Evolutionary conservation across 768 basidiomycete species (phyloP), one percentile per base, ranked within the genome.

Genomic region (Coprinellus aureogranulatus): DNA sequence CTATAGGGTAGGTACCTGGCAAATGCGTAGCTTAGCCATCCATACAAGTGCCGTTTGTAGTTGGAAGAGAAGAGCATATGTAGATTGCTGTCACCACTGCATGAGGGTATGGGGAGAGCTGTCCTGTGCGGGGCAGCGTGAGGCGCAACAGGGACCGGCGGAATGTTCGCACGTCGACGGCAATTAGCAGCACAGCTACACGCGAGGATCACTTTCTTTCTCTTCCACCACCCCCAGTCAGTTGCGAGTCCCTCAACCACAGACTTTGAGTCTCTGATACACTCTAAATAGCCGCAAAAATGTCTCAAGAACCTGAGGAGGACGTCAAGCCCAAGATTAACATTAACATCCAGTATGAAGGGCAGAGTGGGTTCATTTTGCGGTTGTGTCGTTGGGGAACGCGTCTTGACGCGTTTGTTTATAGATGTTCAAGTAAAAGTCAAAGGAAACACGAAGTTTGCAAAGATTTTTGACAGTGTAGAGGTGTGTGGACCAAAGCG

Each of bases 21-120:
- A 65, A 92, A 93, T 0, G 90, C 90, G 65, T 93, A 93, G 61
- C 85, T 86, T 57, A 92, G 75, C 91, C 91, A 93, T 45, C 91
- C 91, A 51, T 81, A 76, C 5, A 91, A 76, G 45, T 78, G 76
- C 64, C 71, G 75, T 54, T 69, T 71, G 62, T 78, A 79, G 54
- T 62, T 63, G 44, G 53, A 52, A n/a, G 31, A 37, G 50, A 52
- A 52, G 30, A 52, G n/a, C 50, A 52, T 52, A 39, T 9, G 37
- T 39, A 39, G 10, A 9, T 18, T 9, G 37, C 18, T 39, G n/a
- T n/a, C 37, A 39, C 18, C 18, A 9, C 10, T 9, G 37, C 18
- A 18, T 39, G 37, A 39, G 18, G 9, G 37, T 9, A 39, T 39
- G 37, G 37, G 10, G 37, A 39, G n/a, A n/a, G n/a, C n/a, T n/a